Conservation (phyloP, 1,139 yeast genomes). For the Candida labiduridarum region DNA sequence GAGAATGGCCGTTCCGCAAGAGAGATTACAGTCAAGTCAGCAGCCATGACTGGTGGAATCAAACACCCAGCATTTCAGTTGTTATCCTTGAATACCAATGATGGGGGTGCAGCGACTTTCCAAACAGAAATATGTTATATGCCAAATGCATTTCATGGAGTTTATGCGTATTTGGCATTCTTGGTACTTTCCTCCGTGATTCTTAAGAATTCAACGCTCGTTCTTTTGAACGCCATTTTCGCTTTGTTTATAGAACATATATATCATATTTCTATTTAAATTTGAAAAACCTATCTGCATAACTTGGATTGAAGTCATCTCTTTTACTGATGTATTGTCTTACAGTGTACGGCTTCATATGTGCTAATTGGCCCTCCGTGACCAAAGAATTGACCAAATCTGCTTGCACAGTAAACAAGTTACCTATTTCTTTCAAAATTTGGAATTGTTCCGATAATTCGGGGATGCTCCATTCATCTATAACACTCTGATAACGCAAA, state of each 20-base stretch:
- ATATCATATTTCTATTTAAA: conserved; percentile 13
- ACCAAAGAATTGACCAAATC: conserved; percentile 73
- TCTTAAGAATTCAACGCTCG: neutral
- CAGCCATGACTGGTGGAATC: conserved; percentile 93
- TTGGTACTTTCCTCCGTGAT: conserved; percentile 3
- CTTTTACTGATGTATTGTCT: conserved; percentile 73
- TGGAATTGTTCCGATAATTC: conserved; percentile 71
- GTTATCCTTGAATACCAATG: conserved; percentile 61
- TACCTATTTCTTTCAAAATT: conserved; percentile 79
- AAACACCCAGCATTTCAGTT: conserved; percentile 82
- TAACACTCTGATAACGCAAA: conserved; percentile 71
- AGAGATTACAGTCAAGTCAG: conserved; percentile 85
- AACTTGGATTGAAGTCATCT: conserved; percentile 64
- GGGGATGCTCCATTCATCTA: conserved; percentile 70
- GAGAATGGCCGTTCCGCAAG: conserved; percentile 41
- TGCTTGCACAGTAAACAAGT: conserved; percentile 77
- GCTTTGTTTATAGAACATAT: conserved; percentile 12
- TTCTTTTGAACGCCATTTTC: conserved; percentile 4
- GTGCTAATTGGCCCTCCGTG: conserved; percentile 78
- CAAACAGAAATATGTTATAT: conserved; percentile 66
- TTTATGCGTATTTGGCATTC: conserved; percentile 9
- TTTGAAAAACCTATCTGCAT: conserved; percentile 51
- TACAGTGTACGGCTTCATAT: conserved; percentile 65
- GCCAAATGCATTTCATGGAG: conserved; percentile 60
- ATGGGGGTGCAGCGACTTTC: conserved; percentile 20